Evolutionary conservation across 1,284 basidiomycete species (phyloP).

Genomic region (Mycena sp.): DNA sequence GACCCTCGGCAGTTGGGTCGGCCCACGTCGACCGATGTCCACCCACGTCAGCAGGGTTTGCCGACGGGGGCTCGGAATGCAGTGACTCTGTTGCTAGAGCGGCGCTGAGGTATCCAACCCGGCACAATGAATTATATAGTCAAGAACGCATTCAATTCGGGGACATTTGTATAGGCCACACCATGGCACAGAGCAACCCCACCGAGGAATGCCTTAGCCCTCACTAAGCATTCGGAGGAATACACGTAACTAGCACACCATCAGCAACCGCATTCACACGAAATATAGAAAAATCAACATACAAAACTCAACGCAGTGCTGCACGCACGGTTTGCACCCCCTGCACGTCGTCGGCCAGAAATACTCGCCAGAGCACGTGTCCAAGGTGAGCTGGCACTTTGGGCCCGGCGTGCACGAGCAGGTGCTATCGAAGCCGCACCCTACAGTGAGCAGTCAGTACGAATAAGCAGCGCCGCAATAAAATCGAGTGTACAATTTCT

Average conservation of each 20-base stretch:
- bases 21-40: too few relatives aligned
- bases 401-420: neutral
- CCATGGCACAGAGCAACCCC: neutral
- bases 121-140: too few relatives aligned
- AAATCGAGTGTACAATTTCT: neutral
- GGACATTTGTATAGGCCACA: neutral
- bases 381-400: slow-evolving; percentile 1
- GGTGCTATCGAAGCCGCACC: neutral
- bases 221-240: neutral
- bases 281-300: neutral
- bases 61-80: too few relatives aligned
- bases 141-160: too few relatives aligned
- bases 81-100: too few relatives aligned
- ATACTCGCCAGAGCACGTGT: neutral
- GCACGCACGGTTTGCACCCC: neutral
- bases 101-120: too few relatives aligned
- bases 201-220: neutral
- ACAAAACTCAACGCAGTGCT: neutral
- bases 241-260: neutral
- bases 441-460: neutral
- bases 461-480: neutral
- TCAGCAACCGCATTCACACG: neutral
- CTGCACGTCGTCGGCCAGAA: neutral
- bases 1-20: too few relatives aligned
- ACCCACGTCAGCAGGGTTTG: too few relatives aligned